phyloP scores from a whole-genome alignment of 345 rosid genomes.

The Eucalyptus victrix region DNA sequence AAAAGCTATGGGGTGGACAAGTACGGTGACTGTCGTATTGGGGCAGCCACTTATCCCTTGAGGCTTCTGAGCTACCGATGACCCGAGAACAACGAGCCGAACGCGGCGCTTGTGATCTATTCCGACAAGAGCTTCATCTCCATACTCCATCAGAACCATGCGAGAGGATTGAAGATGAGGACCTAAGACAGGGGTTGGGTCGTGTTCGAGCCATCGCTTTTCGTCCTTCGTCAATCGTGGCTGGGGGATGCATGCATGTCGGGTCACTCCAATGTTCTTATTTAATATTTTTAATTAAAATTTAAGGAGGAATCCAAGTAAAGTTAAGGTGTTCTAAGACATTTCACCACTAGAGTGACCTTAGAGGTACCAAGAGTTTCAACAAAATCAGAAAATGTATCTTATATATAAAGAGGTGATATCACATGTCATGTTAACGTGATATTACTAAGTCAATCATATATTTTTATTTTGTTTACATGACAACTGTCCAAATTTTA shows the following conservation, averaged over 20 bases:
- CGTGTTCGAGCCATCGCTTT: conserved; percentile 23
- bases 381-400: not conserved
- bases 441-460: not conserved
- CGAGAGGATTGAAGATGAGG: conserved; percentile 34
- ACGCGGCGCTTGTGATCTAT: conserved; percentile 27
- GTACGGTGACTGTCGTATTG: conserved; percentile 9
- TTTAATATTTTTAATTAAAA: not conserved
- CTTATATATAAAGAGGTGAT: not conserved
- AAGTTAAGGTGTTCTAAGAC: not conserved
- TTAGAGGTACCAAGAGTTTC: not conserved
- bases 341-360: not conserved
- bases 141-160: conserved; percentile 45
- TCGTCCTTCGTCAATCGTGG: conserved; percentile 24
- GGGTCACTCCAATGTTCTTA: not conserved
- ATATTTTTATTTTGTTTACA: not conserved
- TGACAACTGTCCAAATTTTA: not conserved
- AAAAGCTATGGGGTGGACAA: conserved; percentile 32
- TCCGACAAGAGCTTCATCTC: conserved; percentile 50
- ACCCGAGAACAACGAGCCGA: conserved; percentile 20
- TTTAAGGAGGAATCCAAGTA: not conserved
- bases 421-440: not conserved
- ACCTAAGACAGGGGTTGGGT: conserved; percentile 33
- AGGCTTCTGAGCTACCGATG: conserved; percentile 31
- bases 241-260: conserved; percentile 60
- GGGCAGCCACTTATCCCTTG: conserved; percentile 28